Evolutionary conservation across 139 green algal genomes (phyloP).

Genomic region (Coelastrella sp.): DNA sequence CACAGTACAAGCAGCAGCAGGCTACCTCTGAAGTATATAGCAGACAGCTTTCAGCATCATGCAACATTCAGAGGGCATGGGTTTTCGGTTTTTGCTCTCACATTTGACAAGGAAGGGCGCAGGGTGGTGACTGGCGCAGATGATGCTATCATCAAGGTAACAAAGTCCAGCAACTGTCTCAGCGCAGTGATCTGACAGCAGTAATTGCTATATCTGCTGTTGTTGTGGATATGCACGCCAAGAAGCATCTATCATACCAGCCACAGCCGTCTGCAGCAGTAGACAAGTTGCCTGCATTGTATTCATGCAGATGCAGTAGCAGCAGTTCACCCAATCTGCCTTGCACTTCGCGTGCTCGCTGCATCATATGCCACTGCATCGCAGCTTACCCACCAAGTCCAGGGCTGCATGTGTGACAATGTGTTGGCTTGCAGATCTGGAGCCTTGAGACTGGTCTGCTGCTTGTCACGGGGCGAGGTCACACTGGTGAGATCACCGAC

Average conservation of each 20-base stretch:
- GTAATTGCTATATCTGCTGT: neutral
- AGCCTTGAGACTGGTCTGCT: constrained; percentile 68
- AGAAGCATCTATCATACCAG: neutral
- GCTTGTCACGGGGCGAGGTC: constrained; percentile 66
- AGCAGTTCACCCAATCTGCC: no score
- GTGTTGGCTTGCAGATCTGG: constrained; percentile 73
- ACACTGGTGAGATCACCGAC: constrained; percentile 79
- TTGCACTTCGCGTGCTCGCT: no score
- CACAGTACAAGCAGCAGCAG: neutral
- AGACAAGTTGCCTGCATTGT: no score
- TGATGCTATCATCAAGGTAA: constrained; percentile 87
- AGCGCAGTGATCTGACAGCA: neutral
- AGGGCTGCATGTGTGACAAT: neutral
- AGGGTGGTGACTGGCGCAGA: constrained; percentile 86
- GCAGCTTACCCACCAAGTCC: no score
- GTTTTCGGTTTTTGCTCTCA: constrained; percentile 79
- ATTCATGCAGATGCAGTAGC: no score
- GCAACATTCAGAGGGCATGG: constrained; percentile 78
- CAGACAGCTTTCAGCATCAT: constrained; percentile 58
- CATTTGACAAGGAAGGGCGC: constrained; percentile 65
- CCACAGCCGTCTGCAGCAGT: no score
- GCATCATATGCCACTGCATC: no score
- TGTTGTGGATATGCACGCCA: neutral
- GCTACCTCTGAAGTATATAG: constrained; percentile 1
- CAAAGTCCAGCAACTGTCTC: neutral